These are phyloP conservation scores for Xylaria curta DNA, from an alignment of 495 filamentous ascomycete genomes.

Conservation along the genomic window DNA sequence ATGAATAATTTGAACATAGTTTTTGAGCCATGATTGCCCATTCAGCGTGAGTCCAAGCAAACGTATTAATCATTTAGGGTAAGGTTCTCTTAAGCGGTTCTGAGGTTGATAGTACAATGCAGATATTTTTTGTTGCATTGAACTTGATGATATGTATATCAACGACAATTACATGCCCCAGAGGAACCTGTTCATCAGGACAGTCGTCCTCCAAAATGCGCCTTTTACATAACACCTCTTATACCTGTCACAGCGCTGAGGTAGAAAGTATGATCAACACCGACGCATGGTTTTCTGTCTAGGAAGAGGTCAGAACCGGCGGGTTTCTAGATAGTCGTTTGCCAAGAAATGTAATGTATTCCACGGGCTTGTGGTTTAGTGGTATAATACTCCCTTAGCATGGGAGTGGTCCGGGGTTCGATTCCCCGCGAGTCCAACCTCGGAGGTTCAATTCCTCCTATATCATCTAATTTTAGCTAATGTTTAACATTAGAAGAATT, in stretches of 20 bases:
- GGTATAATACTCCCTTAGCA: constrained; percentile 33
- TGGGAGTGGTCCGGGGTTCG: constrained; percentile 64
- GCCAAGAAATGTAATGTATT: background rate
- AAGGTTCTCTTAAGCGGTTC: background rate
- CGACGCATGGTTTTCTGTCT: too few relatives aligned
- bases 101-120: background rate
- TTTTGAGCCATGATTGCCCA: background rate
- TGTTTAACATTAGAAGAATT: background rate
- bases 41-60: background rate
- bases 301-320: background rate
- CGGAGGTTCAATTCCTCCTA: constrained; percentile 24
- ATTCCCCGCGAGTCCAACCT: constrained; percentile 58
- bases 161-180: background rate
- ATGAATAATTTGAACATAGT: background rate
- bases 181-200: background rate
- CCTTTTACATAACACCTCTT: background rate
- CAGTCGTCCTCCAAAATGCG: background rate
- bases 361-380: constrained; percentile 30
- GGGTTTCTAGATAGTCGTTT: background rate
- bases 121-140: background rate
- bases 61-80: background rate
- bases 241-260: background rate
- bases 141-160: background rate
- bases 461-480: background rate
- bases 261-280: background rate